Base-by-base conservation (phyloP, 352 stramenopile genomes). In the Globisporangium cystogenes region DNA sequence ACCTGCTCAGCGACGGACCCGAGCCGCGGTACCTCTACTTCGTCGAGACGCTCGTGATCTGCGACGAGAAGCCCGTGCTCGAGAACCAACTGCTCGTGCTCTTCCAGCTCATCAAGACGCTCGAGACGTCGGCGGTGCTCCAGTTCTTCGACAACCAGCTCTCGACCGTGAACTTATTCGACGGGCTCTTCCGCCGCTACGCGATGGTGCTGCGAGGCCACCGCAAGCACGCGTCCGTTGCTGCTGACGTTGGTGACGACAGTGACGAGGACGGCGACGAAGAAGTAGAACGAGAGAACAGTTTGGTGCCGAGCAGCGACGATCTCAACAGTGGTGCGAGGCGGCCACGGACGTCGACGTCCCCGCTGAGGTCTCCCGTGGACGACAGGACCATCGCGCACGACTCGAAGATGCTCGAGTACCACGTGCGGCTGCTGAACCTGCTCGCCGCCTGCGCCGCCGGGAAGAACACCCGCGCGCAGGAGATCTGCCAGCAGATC, bases 401-500 rank as follows among this genome's bases (percentile, higher is more conserved):
- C 12, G 44, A 50, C 46, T 69, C 68, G 0, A 75, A 65, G 46
- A 59, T 64, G 4, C 59, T 84, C 8, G 76, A 86, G 56, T 90
- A 87, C 48, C 69, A 82, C 39, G 65, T 71, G 7, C 57, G 73
- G 18, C 47, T 87, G 29, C 29, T 90, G 8, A 66, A 90, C 46
- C 53, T 90, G 16, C 72, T 90, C 44, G 75, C 76, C 29, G 73
- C 70, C 18, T 86, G 77, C 44, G 79, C 72, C 1, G 70, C 62
- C 0, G 76, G 76, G 3, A 84, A 82, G 56, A 87, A 86, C 33
- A 79, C 68, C 7, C 68, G 68, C 14, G 73, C 72, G 6, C 76
- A 87, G 56, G 72, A 86, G 47, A 84, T 86, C 27, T 87, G 76
- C 20, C 76, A 87, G 57, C 74, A 87, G 51, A 72, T 86, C 31